A percentile compares a stretch with the other conserved stretches of the same genome.
These are phyloP conservation scores for Cercis canadensis DNA, from an alignment of 306 rosid genomes.

Conservation along the genomic window DNA sequence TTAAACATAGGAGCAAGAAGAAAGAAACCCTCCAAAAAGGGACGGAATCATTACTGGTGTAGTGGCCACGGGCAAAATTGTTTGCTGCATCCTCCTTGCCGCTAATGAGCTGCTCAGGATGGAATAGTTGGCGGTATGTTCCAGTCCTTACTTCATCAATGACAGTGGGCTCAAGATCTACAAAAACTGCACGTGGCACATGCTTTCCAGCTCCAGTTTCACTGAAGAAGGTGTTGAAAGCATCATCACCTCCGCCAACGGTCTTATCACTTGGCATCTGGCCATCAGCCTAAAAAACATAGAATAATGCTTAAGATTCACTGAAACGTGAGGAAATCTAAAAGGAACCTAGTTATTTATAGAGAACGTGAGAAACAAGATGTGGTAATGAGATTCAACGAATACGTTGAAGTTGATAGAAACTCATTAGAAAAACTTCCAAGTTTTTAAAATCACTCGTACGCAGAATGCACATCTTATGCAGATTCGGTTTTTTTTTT, in stretches of 20 bases:
- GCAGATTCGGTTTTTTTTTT: no score
- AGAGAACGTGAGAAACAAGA: not conserved
- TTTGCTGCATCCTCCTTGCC: slow-evolving; percentile 90
- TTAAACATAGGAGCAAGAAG: not conserved
- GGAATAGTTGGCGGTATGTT: slow-evolving; percentile 76
- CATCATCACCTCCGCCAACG: slow-evolving; percentile 81
- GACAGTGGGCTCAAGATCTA: slow-evolving; percentile 84
- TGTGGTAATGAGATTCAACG: not conserved
- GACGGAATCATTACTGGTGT: slow-evolving; percentile 56
- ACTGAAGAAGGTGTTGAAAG: slow-evolving; percentile 86
- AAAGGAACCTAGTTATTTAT: not conserved
- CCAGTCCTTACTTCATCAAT: slow-evolving; percentile 87
- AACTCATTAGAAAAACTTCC: not conserved
- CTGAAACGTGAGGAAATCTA: not conserved
- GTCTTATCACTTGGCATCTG: slow-evolving; percentile 82
- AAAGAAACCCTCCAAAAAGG: not conserved
- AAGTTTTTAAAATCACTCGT: no score
- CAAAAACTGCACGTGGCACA: slow-evolving; percentile 83
- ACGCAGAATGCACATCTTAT: not conserved
- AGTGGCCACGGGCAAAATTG: slow-evolving; percentile 90
- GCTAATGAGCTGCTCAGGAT: slow-evolving; percentile 82
- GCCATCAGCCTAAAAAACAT: slow-evolving; percentile 67
- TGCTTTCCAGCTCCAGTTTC: slow-evolving; percentile 90
- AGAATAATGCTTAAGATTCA: slow-evolving; percentile 3
- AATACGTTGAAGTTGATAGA: not conserved